These are phyloP conservation scores for Fusarium succisae DNA, from an alignment of 2,329 filamentous ascomycete genomes.

Conservation along the genomic window DNA sequence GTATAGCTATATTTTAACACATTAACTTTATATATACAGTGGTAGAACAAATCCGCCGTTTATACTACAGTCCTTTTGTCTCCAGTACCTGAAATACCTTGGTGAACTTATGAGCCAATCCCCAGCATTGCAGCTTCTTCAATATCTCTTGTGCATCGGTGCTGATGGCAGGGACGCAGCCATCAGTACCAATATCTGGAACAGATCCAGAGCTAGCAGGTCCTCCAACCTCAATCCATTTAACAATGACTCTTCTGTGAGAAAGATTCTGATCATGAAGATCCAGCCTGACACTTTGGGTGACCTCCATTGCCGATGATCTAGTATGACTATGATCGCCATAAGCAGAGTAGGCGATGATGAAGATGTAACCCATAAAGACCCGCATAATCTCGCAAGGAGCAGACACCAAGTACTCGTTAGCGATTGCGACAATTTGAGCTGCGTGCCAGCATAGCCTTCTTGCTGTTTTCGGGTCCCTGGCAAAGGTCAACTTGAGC, in stretches of 20 bases:
- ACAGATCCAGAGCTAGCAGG: background rate
- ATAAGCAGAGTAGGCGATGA: background rate
- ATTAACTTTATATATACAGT: fast-evolving
- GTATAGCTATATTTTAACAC: background rate
- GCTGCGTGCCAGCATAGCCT: background rate
- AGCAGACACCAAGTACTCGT: background rate
- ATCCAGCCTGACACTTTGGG: background rate
- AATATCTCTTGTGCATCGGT: background rate
- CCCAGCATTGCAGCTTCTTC: background rate
- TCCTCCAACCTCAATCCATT: background rate
- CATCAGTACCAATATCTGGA: background rate
- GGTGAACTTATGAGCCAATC: background rate
- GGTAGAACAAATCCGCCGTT: fast-evolving
- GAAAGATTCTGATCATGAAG: background rate
- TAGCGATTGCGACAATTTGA: background rate
- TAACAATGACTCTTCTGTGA: background rate
- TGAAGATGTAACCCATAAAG: constrained; percentile 1
- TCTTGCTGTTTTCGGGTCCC: background rate
- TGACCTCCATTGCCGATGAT: background rate
- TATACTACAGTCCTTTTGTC: background rate
- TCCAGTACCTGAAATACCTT: background rate
- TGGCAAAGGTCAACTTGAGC: background rate
- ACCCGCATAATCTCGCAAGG: constrained; percentile 7
- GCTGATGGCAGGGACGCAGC: background rate
- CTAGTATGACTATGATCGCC: background rate